phyloP scores from a whole-genome alignment of 768 basidiomycete species.

The Mycena epipterygia region DNA sequence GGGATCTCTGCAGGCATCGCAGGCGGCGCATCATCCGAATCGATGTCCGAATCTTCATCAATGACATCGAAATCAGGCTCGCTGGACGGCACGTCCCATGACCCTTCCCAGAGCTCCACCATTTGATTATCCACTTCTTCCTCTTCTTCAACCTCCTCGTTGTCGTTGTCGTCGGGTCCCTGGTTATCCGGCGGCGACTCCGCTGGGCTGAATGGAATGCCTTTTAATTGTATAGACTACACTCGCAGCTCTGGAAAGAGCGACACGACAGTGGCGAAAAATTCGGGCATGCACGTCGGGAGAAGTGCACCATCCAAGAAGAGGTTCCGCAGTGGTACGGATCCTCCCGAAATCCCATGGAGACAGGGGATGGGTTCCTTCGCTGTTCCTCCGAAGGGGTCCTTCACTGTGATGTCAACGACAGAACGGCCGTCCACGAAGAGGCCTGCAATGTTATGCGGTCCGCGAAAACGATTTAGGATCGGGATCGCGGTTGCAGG shows the following conservation, averaged over 20 bases:
- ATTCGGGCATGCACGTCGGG: neutral
- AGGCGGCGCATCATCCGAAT: too few species aligned
- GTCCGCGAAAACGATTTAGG: neutral
- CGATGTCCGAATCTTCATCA: too few species aligned
- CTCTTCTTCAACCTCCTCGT: neutral
- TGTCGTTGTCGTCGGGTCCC: too few species aligned
- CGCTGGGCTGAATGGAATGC: too few species aligned
- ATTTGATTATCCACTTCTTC: neutral
- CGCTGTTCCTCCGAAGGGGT: neutral
- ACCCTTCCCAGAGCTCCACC: neutral
- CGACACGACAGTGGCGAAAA: neutral
- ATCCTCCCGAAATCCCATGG: neutral
- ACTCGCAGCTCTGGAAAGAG: neutral
- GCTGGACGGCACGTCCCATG: neutral
- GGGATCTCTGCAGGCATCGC: neutral
- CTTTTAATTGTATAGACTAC: neutral
- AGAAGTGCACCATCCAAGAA: neutral
- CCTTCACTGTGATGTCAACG: neutral
- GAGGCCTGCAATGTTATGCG: neutral
- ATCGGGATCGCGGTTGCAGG: neutral
- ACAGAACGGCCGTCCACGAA: neutral
- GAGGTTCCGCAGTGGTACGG: neutral
- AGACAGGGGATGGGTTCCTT: neutral
- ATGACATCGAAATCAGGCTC: too few species aligned
- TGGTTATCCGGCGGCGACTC: neutral